Evolutionary conservation across 768 basidiomycete genomes (phyloP).

Genomic region (Leccinum imitatum): DNA sequence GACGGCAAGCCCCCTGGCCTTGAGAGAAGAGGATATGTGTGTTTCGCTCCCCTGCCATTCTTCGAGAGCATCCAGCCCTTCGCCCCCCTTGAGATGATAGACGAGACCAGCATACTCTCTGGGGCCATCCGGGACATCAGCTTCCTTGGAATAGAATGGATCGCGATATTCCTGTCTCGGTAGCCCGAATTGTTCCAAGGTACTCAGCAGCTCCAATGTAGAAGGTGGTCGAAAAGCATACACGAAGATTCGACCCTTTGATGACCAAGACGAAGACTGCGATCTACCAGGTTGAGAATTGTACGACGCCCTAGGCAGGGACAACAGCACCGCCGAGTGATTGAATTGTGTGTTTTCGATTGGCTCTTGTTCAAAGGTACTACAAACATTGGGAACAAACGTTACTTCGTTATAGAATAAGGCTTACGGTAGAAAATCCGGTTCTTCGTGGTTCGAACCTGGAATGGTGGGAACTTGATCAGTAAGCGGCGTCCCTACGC

Average conservation of each 20-base stretch:
- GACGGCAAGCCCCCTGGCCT: conserved; percentile 13
- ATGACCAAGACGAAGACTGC: conserved; percentile 3
- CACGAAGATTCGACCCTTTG: conserved; percentile 31
- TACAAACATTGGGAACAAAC: not conserved
- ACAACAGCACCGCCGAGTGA: not conserved
- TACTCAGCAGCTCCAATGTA: conserved; percentile 42
- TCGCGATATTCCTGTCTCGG: conserved; percentile 64
- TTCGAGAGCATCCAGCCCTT: conserved; percentile 54
- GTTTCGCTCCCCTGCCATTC: conserved; percentile 48
- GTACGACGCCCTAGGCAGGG: conserved; percentile 21
- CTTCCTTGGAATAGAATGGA: conserved; percentile 76
- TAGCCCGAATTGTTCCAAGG: conserved; percentile 47
- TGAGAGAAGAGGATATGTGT: conserved; percentile 2
- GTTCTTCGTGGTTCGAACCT: conserved; percentile 7
- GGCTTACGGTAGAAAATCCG: conserved; percentile 21
- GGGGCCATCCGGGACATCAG: conserved; percentile 66
- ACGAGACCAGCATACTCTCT: conserved; percentile 78
- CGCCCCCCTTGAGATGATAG: conserved; percentile 69
- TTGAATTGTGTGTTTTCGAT: not conserved
- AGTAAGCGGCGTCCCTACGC: not conserved
- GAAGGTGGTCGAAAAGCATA: conserved; percentile 56
- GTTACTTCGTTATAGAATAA: not conserved
- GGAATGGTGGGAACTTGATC: not conserved
- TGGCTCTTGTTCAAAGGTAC: conserved; percentile 18
- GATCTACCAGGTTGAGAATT: conserved; percentile 4